Percentiles rank a stretch among this genome's conserved stretches.
Evolutionary conservation across 2,329 filamentous ascomycete species (phyloP).

Genomic region (Exophiala lecanii-corni): DNA sequence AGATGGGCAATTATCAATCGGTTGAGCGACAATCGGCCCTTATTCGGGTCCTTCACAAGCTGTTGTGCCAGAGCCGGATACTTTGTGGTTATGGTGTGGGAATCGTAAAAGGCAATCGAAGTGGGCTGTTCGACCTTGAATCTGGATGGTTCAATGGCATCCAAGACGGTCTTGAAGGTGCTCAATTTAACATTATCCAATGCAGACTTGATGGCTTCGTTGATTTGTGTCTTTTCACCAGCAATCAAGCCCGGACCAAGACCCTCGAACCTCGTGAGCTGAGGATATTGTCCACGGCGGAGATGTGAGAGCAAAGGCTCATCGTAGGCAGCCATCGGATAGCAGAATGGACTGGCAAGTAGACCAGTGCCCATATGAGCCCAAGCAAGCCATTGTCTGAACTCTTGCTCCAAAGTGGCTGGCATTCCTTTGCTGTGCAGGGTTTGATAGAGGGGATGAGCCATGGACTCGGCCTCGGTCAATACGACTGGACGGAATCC

Average conservation of each 20-base stretch:
- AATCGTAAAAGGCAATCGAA: slow-evolving; percentile 74
- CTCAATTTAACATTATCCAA: slow-evolving; percentile 54
- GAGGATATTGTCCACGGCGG: slow-evolving; percentile 68
- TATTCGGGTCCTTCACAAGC: slow-evolving; percentile 52
- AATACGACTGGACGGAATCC: slow-evolving; percentile 84
- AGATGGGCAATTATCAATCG: slow-evolving; percentile 79
- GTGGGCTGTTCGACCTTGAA: slow-evolving; percentile 64
- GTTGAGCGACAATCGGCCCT: slow-evolving; percentile 63
- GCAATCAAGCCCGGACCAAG: slow-evolving; percentile 69
- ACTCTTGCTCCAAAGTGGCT: slow-evolving; percentile 59
- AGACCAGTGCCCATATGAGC: slow-evolving; percentile 82
- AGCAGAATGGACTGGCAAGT: slow-evolving; percentile 69
- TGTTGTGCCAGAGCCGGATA: slow-evolving; percentile 66
- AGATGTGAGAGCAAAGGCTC: slow-evolving; percentile 69
- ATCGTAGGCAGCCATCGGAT: slow-evolving; percentile 76
- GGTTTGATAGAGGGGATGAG: slow-evolving; percentile 71
- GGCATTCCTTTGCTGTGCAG: slow-evolving; percentile 62
- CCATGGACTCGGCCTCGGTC: slow-evolving; percentile 72
- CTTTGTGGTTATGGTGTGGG: slow-evolving; percentile 55
- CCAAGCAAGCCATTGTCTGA: slow-evolving; percentile 90
- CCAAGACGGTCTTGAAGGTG: slow-evolving; percentile 58
- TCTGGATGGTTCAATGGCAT: slow-evolving; percentile 54
- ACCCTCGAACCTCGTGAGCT: slow-evolving; percentile 68
- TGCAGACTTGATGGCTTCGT: slow-evolving; percentile 57
- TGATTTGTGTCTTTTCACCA: slow-evolving; percentile 62